Evolutionary conservation across 1,284 basidiomycete species (phyloP).

Genomic region (Ceratobasidium theobromae): DNA sequence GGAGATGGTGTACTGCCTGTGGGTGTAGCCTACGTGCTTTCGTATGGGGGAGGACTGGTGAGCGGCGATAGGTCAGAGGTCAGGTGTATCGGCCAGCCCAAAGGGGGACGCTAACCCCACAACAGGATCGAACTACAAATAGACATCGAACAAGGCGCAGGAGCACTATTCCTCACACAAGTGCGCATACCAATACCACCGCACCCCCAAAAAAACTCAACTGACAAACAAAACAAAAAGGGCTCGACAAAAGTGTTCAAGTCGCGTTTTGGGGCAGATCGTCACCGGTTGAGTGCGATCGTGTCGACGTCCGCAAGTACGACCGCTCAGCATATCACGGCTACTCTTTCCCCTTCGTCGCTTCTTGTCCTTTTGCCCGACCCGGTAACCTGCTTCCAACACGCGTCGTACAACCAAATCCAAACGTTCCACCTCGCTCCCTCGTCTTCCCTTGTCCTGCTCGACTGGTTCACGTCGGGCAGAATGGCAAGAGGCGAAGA

Average conservation of each 20-base stretch:
- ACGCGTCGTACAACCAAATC: slow-evolving; percentile 77
- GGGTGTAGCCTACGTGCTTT: slow-evolving; percentile 76
- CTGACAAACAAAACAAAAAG: slow-evolving; percentile 45
- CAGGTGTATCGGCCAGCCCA: slow-evolving; percentile 57
- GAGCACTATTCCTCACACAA: slow-evolving; percentile 77
- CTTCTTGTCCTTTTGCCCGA: slow-evolving; percentile 83
- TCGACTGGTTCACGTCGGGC: slow-evolving; percentile 93
- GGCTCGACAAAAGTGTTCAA: slow-evolving; percentile 96
- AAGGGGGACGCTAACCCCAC: not conserved
- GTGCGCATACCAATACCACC: slow-evolving; percentile 54
- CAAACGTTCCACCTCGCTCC: slow-evolving; percentile 69
- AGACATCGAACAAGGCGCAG: slow-evolving; percentile 43
- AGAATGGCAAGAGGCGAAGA: slow-evolving; percentile 77
- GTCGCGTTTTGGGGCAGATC: slow-evolving; percentile 51
- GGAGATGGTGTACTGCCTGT: slow-evolving; percentile 46
- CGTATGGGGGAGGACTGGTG: slow-evolving; percentile 93
- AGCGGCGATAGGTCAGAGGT: slow-evolving; percentile 71
- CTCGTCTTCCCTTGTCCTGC: slow-evolving; percentile 62
- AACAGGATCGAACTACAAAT: slow-evolving; percentile 14
- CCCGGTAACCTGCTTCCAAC: slow-evolving; percentile 86
- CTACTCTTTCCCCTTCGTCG: slow-evolving; percentile 54
- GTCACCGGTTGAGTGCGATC: slow-evolving; percentile 36
- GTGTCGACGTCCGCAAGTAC: not conserved
- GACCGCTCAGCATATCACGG: slow-evolving; percentile 58
- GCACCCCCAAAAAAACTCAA: too few species aligned